phyloP scores from a whole-genome alignment of 1,139 yeast genomes.

The Entelexis sorbosivorans region DNA sequence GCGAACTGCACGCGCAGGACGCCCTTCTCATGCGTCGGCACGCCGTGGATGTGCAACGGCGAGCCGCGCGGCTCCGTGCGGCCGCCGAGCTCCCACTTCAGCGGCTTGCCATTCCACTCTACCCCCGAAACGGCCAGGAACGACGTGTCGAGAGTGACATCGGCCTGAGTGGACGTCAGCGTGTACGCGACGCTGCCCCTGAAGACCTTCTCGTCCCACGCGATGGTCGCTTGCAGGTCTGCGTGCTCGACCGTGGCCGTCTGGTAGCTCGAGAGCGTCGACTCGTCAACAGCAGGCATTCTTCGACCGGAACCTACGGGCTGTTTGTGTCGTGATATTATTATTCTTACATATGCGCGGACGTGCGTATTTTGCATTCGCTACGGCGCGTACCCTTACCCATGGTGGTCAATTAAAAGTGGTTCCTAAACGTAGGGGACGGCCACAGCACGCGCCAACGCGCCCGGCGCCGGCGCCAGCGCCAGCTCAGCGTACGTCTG shows the following conservation, averaged over 20 bases:
- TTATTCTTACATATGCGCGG: neutral
- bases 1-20: constrained; percentile 42
- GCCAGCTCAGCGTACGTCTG: neutral
- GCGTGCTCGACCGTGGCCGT: constrained; percentile 45
- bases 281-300: constrained; percentile 9
- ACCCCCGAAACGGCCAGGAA: constrained; percentile 43
- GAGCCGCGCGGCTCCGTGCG: constrained; percentile 61
- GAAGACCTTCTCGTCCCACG: constrained; percentile 45
- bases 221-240: constrained; percentile 42
- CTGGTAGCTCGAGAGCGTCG: constrained; percentile 57
- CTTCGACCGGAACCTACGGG: neutral
- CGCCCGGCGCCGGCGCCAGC: neutral
- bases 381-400: neutral
- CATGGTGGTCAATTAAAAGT: neutral
- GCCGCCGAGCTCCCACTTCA: constrained; percentile 35
- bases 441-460: neutral
- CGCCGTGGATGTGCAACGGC: constrained; percentile 38
- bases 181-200: constrained; percentile 47
- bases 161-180: constrained; percentile 29
- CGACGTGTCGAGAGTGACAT: constrained; percentile 58
- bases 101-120: constrained; percentile 35
- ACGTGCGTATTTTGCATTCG: neutral
- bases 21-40: constrained; percentile 22
- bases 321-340: neutral
- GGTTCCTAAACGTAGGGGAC: neutral